Conservation (phyloP, 2,329 filamentous ascomycete genomes). For the Pleurostoma richardsiae region DNA sequence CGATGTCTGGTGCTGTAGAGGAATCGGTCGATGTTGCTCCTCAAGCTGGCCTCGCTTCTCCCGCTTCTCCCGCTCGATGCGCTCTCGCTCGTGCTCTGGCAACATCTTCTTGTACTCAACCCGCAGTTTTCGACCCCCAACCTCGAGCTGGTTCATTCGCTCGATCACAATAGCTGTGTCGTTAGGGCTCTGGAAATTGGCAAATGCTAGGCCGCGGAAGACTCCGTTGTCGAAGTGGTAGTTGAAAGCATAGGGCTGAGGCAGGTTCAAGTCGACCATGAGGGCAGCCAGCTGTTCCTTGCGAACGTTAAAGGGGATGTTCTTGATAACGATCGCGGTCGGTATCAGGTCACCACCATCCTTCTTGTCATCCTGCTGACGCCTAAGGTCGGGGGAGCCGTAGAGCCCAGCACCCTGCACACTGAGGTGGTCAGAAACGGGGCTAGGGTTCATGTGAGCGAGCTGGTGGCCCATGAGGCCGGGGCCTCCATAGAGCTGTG, state of each 20-base stretch:
- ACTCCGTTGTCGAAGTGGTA: slow-evolving; percentile 99
- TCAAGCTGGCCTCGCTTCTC: slow-evolving; percentile 94
- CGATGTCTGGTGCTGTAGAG: slow-evolving; percentile 79
- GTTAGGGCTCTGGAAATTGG: slow-evolving; percentile 94
- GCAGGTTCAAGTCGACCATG: slow-evolving; percentile 92
- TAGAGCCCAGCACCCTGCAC: background rate
- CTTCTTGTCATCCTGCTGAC: slow-evolving; percentile 34
- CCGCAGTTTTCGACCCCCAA: slow-evolving; percentile 88
- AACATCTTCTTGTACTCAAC: slow-evolving; percentile 99
- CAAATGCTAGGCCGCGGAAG: slow-evolving; percentile 92
- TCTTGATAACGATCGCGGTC: slow-evolving; percentile 98
- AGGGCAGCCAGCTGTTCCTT: slow-evolving; percentile 90
- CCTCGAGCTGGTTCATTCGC: slow-evolving; percentile 89
- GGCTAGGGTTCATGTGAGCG: slow-evolving; percentile 23
- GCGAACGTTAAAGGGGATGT: slow-evolving; percentile 96
- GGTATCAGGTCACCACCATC: slow-evolving; percentile 87
- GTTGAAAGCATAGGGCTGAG: slow-evolving; percentile 97
- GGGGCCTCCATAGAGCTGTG: background rate
- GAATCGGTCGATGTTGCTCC: slow-evolving; percentile 81
- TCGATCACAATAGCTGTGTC: slow-evolving; percentile 93
- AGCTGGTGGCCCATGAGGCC: slow-evolving; percentile 9
- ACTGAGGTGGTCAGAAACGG: background rate
- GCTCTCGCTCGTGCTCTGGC: slow-evolving; percentile 85
- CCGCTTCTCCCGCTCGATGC: slow-evolving; percentile 94
- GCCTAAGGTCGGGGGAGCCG: slow-evolving; percentile 23